Evolutionary conservation across 345 rosid species (phyloP).

Genomic region (Melaleuca quinquenervia): DNA sequence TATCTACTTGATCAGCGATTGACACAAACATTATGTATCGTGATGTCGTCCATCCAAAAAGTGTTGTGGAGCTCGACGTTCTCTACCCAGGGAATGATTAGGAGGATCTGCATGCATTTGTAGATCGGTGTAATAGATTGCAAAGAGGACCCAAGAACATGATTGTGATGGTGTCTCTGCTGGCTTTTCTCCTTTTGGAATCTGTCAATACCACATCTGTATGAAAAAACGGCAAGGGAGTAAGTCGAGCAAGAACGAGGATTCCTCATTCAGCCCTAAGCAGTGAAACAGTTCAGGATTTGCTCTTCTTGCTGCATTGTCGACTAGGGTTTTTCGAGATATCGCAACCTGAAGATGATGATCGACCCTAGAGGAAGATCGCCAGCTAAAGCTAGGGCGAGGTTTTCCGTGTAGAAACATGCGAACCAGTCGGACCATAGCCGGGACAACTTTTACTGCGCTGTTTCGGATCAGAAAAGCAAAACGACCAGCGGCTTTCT

Average conservation of each 20-base stretch:
- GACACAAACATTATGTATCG: not conserved
- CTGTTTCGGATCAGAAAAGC: not conserved
- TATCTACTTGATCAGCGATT: not conserved
- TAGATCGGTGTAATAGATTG: too few species aligned
- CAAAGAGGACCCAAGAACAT: too few species aligned
- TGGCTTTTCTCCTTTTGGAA: too few species aligned
- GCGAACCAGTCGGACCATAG: not conserved
- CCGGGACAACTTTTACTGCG: not conserved
- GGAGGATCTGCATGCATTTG: too few species aligned
- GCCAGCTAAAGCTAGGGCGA: not conserved
- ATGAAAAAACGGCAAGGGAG: not conserved
- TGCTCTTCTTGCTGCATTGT: not conserved
- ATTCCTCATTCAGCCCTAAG: not conserved
- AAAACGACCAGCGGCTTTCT: not conserved
- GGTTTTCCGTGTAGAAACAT: not conserved
- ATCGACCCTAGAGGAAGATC: not conserved
- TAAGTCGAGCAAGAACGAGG: not conserved
- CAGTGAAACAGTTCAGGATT: not conserved
- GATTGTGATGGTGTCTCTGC: too few species aligned
- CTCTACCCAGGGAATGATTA: too few species aligned
- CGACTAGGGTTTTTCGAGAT: not conserved
- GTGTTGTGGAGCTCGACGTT: too few species aligned
- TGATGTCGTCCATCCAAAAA: not conserved
- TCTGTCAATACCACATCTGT: not conserved
- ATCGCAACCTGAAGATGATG: not conserved